phyloP scores from a whole-genome alignment of 2,329 filamentous ascomycete species.

The Fusarium nematophilum region DNA sequence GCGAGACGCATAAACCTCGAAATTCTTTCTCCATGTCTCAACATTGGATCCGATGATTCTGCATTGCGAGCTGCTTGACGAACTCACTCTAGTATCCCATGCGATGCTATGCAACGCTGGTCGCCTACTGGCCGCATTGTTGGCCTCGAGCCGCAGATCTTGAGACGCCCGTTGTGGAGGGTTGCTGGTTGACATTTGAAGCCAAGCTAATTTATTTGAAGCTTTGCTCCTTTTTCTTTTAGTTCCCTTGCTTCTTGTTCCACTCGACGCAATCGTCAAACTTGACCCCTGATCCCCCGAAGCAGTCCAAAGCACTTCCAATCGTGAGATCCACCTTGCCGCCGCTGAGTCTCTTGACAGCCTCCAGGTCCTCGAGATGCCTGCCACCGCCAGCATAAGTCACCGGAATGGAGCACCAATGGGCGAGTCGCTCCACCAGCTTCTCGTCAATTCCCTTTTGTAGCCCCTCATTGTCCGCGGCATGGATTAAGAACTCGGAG shows the following conservation, averaged over 20 bases:
- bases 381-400: constrained; percentile 97
- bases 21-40: neutral
- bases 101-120: constrained; percentile 24
- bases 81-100: constrained; percentile 12
- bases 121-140: constrained; percentile 21
- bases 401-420: constrained; percentile 92
- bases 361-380: constrained; percentile 82
- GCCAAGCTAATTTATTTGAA: neutral
- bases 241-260: constrained; percentile 69
- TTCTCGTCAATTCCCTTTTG: constrained; percentile 91
- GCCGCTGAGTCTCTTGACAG: constrained; percentile 80
- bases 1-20: neutral
- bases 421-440: constrained; percentile 78
- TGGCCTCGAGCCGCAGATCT: constrained; percentile 6
- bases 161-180: neutral
- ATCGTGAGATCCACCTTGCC: constrained; percentile 94
- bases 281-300: constrained; percentile 86
- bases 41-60: constrained; percentile 19
- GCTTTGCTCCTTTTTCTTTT: constrained; percentile 14
- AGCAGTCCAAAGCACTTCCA: constrained; percentile 95
- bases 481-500: constrained; percentile 96
- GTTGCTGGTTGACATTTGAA: neutral
- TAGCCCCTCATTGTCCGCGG: constrained; percentile 94
- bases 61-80: constrained; percentile 17
- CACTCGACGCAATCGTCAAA: constrained; percentile 91